Evolutionary conservation across 139 green algal genomes (phyloP).

Genomic region (Chlamydomonas incerta): DNA sequence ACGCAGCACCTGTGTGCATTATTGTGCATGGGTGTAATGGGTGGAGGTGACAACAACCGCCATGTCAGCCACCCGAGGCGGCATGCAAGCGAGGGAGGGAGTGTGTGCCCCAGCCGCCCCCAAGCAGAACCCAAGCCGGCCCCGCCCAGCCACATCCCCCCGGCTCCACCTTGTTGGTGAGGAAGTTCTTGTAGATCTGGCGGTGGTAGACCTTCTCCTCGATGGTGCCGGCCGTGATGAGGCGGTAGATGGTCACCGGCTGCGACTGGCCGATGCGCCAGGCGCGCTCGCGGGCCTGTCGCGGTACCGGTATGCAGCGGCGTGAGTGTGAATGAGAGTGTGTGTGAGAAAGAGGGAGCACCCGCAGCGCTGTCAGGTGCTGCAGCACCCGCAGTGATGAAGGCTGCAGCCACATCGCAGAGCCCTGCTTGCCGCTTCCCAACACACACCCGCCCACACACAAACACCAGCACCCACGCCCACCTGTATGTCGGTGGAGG

Average conservation of each 20-base stretch:
- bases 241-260: constrained; percentile 94
- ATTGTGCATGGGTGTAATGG: too few species aligned
- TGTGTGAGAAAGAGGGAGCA: neutral
- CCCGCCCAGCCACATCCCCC: neutral
- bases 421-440: too few species aligned
- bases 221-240: constrained; percentile 95
- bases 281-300: constrained; percentile 91
- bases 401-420: too few species aligned
- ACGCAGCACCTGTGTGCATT: constrained; percentile 80
- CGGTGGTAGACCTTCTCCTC: constrained; percentile 98
- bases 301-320: too few species aligned
- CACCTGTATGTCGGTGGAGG: constrained; percentile 86
- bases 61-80: too few species aligned
- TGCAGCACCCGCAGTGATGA: too few species aligned
- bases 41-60: neutral
- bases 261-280: constrained; percentile 96
- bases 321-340: too few species aligned
- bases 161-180: constrained; percentile 89
- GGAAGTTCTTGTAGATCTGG: constrained; percentile 93
- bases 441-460: neutral
- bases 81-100: too few species aligned
- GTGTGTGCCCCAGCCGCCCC: too few species aligned
- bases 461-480: neutral
- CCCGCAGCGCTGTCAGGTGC: too few species aligned
- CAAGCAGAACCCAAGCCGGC: too few species aligned